These are phyloP conservation scores for Pezicula radicicola DNA, from an alignment of 2,329 filamentous ascomycete genomes.

Conservation along the genomic window DNA sequence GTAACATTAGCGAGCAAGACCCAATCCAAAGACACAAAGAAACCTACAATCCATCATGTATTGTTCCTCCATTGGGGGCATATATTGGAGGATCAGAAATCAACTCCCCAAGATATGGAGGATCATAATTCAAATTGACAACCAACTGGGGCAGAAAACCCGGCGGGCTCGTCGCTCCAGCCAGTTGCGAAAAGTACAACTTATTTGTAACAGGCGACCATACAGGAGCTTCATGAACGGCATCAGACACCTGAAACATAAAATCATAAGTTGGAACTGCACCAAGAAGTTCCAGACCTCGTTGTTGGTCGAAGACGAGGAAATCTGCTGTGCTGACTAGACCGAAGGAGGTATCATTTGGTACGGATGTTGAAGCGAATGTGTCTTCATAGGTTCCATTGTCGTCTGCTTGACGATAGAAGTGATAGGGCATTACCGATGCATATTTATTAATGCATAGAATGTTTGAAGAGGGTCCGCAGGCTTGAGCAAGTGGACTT, in stretches of 20 bases:
- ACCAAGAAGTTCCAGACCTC: slow-evolving; percentile 34
- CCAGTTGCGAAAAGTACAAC: slow-evolving; percentile 34
- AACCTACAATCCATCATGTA: slow-evolving; percentile 30
- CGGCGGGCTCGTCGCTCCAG: slow-evolving; percentile 16
- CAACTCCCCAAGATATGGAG: slow-evolving; percentile 34
- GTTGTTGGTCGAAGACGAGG: slow-evolving; percentile 32
- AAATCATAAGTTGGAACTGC: slow-evolving; percentile 32
- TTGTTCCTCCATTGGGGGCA: slow-evolving; percentile 38
- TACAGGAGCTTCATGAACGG: slow-evolving; percentile 40
- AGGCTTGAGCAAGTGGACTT: slow-evolving; percentile 27
- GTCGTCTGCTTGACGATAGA: slow-evolving; percentile 26
- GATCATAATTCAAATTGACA: slow-evolving; percentile 39
- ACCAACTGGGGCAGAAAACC: slow-evolving; percentile 35
- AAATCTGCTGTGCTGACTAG: slow-evolving; percentile 32
- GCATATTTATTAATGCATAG: slow-evolving; percentile 37
- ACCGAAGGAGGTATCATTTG: slow-evolving; percentile 27
- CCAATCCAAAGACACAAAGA: neutral
- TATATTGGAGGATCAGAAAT: slow-evolving; percentile 40
- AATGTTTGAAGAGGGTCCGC: slow-evolving; percentile 21
- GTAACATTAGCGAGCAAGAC: neutral
- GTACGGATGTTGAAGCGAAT: slow-evolving; percentile 29
- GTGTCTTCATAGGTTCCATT: slow-evolving; percentile 20
- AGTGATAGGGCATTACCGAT: slow-evolving; percentile 28
- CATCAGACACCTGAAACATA: slow-evolving; percentile 28
- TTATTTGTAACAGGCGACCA: slow-evolving; percentile 37